Evolutionary conservation across 148 eudicot genomes (phyloP).

Genomic region (Heliamphora exappendiculata): DNA sequence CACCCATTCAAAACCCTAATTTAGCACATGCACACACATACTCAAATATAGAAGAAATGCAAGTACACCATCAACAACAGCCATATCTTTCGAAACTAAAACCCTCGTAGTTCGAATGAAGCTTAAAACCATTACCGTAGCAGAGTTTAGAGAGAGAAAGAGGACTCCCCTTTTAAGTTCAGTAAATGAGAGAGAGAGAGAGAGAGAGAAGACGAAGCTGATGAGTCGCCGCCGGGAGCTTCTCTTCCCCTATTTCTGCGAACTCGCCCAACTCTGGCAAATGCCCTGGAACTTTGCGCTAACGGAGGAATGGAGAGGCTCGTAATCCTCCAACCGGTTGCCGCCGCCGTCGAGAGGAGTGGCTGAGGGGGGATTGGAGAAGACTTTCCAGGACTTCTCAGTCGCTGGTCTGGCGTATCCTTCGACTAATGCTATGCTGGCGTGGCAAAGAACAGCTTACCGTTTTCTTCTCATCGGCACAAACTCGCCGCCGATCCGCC

Average conservation of each 20-base stretch:
- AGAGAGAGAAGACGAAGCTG: background rate
- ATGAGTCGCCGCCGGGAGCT: background rate
- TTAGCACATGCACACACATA: background rate
- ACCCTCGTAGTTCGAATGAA: background rate
- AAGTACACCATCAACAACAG: background rate
- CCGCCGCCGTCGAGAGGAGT: conserved; percentile 33
- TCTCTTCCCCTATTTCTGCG: conserved; percentile 33
- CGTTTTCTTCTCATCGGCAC: too few relatives aligned
- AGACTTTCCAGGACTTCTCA: conserved; percentile 23
- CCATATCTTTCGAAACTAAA: background rate
- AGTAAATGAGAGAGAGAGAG: background rate
- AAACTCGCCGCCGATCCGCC: too few relatives aligned
- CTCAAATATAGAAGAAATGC: background rate
- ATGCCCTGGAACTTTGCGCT: conserved; percentile 53
- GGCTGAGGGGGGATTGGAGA: conserved; percentile 52
- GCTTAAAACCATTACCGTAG: background rate
- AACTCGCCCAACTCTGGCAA: conserved; percentile 30
- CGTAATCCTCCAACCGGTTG: conserved; percentile 22
- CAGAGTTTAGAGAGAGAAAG: background rate
- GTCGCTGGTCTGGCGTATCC: conserved; percentile 17
- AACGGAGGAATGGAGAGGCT: conserved; percentile 58
- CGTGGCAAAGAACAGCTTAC: conserved; percentile 70
- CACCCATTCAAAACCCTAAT: conserved; percentile 3
- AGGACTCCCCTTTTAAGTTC: background rate
- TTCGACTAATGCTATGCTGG: conserved; percentile 67